Evolutionary conservation across 208 protist species (phyloP).

Genomic region (Wallacemonas sp.): DNA sequence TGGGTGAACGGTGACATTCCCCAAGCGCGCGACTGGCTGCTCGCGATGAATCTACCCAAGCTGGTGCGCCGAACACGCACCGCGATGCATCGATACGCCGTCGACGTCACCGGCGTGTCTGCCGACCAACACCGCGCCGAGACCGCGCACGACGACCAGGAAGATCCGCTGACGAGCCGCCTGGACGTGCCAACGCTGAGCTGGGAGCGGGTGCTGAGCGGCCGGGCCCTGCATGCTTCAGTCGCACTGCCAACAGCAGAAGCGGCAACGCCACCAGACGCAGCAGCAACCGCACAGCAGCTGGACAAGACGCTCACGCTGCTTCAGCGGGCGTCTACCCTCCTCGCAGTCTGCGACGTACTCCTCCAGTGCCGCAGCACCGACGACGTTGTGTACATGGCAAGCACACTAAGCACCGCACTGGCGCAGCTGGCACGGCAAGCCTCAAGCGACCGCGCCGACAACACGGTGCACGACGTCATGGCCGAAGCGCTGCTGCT

Average conservation of each 20-base stretch:
- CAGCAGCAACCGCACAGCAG: not conserved
- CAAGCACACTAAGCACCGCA: constrained; percentile 26
- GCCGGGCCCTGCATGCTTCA: not conserved
- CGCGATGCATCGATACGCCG: not conserved
- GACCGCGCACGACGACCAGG: not conserved
- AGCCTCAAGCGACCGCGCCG: not conserved
- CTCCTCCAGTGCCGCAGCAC: constrained; percentile 40
- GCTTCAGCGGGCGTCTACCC: constrained; percentile 9
- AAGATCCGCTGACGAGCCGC: not conserved
- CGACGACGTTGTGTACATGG: constrained; percentile 50
- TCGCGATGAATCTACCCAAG: constrained; percentile 29
- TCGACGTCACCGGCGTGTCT: too few species aligned
- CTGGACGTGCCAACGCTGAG: not conserved
- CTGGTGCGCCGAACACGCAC: constrained; percentile 18
- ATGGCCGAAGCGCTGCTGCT: constrained; percentile 40
- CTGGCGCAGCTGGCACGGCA: constrained; percentile 18
- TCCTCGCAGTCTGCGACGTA: constrained; percentile 56
- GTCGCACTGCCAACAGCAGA: not conserved
- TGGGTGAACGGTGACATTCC: constrained; percentile 61
- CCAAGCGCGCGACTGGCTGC: constrained; percentile 56
- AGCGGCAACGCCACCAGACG: not conserved
- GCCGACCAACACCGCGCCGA: not conserved
- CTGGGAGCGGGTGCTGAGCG: not conserved
- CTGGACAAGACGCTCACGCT: not conserved
- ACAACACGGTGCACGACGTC: constrained; percentile 11